phyloP scores from a whole-genome alignment of 441 rosid species.

The Gossypium davidsonii region DNA sequence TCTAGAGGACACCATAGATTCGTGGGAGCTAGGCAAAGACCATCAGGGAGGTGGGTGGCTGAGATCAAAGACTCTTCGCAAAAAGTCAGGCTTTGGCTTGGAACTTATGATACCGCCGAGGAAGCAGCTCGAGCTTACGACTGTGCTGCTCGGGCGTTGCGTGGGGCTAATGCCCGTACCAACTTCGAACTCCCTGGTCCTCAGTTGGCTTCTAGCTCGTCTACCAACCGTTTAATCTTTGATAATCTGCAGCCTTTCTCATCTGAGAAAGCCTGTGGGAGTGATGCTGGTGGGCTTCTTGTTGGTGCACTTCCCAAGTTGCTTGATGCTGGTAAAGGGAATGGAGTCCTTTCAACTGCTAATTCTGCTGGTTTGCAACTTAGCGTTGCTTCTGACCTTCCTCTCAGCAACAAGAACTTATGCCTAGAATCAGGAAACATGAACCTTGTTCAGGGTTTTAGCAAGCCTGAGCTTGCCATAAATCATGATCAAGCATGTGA shows the following conservation, averaged over 20 bases:
- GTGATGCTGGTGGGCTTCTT: constrained; percentile 36
- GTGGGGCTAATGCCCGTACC: constrained; percentile 50
- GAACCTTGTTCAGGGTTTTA: not conserved
- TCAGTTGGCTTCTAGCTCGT: constrained; percentile 9
- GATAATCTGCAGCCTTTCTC: constrained; percentile 41
- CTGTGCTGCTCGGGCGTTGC: constrained; percentile 47
- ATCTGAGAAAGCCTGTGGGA: constrained; percentile 38
- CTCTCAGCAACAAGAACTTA: not conserved
- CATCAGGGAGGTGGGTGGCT: constrained; percentile 63
- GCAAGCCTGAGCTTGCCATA: constrained; percentile 8
- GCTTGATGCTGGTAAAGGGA: constrained; percentile 37
- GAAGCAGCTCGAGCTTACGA: constrained; percentile 58
- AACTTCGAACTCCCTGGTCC: constrained; percentile 36
- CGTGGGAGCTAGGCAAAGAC: constrained; percentile 55
- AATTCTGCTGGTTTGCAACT: constrained; percentile 15
- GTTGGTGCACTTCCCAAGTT: constrained; percentile 48
- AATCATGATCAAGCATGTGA: constrained; percentile 15
- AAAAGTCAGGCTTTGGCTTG: constrained; percentile 56
- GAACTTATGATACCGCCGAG: constrained; percentile 48
- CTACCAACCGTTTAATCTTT: not conserved
- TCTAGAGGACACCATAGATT: constrained; percentile 47
- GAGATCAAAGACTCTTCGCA: constrained; percentile 56
- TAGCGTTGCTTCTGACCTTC: not conserved
- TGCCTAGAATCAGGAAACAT: not conserved
- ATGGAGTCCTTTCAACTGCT: constrained; percentile 12